phyloP scores from a whole-genome alignment of 148 eudicot species.

The Heliamphora exappendiculata region DNA sequence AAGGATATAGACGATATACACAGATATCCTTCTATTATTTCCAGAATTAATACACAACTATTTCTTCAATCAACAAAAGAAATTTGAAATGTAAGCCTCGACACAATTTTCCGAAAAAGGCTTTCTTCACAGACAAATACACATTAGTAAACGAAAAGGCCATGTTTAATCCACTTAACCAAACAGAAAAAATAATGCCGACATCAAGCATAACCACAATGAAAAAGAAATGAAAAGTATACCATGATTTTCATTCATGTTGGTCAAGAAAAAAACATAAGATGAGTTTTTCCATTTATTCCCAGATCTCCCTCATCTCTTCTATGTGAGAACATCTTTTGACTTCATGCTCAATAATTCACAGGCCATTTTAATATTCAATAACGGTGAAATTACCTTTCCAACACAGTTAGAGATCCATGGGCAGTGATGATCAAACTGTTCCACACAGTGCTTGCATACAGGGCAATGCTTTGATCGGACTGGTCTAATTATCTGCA shows the following conservation, averaged over 20 bases:
- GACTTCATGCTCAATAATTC: not conserved
- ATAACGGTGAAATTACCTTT: conserved; percentile 52
- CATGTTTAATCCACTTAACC: not conserved
- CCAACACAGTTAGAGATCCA: conserved; percentile 99
- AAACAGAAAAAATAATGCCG: not conserved
- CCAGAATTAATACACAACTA: too few species aligned
- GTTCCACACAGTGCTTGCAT: conserved; percentile 72
- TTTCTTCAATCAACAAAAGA: too few species aligned
- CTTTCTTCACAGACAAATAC: not conserved
- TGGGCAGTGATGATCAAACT: conserved; percentile 86
- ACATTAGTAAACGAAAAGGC: not conserved
- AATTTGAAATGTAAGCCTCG: not conserved
- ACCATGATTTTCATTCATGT: not conserved
- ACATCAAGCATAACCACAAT: not conserved
- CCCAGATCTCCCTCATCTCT: not conserved
- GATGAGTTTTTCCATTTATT: not conserved
- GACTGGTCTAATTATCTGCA: conserved; percentile 61
- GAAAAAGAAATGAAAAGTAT: not conserved
- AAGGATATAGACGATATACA: too few species aligned
- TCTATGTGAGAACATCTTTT: not conserved
- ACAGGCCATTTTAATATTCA: not conserved
- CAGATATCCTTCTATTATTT: too few species aligned
- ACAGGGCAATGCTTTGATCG: conserved; percentile 84
- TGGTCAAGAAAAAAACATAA: not conserved
- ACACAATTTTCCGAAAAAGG: not conserved